A percentile compares a stretch with the other conserved stretches of the same genome.
Evolutionary conservation across 140 eudicot species (phyloP).

Genomic region (Flaveria floridana): DNA sequence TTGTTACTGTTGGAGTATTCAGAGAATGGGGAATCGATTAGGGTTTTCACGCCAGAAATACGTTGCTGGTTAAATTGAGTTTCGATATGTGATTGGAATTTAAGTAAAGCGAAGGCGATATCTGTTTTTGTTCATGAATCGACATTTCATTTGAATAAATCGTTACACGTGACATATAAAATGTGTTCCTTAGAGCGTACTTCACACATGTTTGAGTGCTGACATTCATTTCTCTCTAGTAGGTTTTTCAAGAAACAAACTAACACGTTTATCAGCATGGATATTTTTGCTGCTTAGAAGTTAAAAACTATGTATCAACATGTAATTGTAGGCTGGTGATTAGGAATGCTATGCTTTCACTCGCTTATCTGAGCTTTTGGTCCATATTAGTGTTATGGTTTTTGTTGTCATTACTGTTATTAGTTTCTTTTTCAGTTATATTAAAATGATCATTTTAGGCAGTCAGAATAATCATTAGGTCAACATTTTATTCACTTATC

Average conservation of each 20-base stretch:
- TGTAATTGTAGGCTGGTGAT: neutral
- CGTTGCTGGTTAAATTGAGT: neutral
- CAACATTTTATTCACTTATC: neutral
- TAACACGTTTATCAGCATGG: neutral
- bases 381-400: neutral
- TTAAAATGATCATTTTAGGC: conserved; percentile 2
- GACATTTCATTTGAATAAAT: neutral
- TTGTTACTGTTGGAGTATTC: neutral
- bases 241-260: too few relatives aligned
- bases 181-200: neutral
- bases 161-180: neutral
- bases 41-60: neutral
- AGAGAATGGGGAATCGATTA: neutral
- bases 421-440: neutral
- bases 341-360: neutral
- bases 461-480: conserved; percentile 3
- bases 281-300: neutral
- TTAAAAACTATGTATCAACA: neutral
- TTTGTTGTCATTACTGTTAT: conserved; percentile 1
- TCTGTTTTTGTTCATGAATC: conserved; percentile 3
- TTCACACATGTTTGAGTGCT: too few relatives aligned
- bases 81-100: neutral
- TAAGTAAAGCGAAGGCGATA: neutral
- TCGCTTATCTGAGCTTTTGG: neutral
- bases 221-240: neutral